These are phyloP conservation scores for Leccinum boreale DNA, from an alignment of 768 basidiomycete genomes.

Conservation along the genomic window DNA sequence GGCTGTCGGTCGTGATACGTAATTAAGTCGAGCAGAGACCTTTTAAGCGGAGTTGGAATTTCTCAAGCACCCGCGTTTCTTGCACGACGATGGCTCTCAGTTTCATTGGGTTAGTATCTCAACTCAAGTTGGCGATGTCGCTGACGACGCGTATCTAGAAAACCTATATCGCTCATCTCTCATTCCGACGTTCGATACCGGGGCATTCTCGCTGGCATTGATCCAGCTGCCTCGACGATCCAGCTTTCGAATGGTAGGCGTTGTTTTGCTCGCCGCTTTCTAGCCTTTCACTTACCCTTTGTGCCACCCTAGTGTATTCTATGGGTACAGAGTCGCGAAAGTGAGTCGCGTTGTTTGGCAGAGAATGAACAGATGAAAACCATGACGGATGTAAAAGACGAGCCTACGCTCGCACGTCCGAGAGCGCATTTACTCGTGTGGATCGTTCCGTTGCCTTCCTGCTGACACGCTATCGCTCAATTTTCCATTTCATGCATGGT, in stretches of 20 bases:
- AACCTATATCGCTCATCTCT: conserved; percentile 86
- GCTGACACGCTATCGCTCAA: conserved; percentile 36
- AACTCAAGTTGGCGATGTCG: neutral
- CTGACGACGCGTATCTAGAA: conserved; percentile 43
- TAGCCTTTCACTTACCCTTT: neutral
- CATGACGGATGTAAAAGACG: conserved; percentile 41
- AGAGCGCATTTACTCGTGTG: conserved; percentile 49
- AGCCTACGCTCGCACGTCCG: conserved; percentile 34
- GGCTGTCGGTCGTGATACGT: too few relatives aligned
- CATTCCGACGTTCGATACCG: conserved; percentile 90
- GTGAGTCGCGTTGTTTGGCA: conserved; percentile 32
- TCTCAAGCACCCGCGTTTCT: conserved; percentile 6
- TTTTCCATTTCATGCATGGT: neutral
- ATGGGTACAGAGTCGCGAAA: conserved; percentile 87
- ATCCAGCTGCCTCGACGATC: conserved; percentile 82
- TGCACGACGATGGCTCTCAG: conserved; percentile 57
- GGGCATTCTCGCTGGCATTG: conserved; percentile 83
- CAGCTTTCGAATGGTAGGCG: conserved; percentile 77
- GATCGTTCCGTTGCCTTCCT: conserved; percentile 68
- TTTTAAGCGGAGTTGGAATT: conserved; percentile 31
- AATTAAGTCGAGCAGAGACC: too few relatives aligned
- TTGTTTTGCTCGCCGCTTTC: neutral
- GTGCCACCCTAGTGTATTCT: conserved; percentile 56
- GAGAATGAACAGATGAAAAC: conserved; percentile 31
- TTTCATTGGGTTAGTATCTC: conserved; percentile 66